Evolutionary conservation across 192 early-diverging fungal genomes (phyloP).

Genomic region (Thoreauomyces humboldtii): DNA sequence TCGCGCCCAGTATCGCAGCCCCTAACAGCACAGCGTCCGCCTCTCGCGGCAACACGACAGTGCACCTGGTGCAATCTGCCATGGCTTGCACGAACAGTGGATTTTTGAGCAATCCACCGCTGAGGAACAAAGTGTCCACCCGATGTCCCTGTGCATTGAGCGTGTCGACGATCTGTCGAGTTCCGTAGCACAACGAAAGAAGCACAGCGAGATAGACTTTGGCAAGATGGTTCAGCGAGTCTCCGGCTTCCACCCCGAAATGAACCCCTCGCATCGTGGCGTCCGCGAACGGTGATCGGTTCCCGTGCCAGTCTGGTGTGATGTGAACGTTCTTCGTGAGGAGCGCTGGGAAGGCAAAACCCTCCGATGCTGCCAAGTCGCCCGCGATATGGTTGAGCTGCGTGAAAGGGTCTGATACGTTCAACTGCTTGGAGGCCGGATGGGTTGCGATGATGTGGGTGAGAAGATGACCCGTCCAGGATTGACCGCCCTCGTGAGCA

Average conservation of each 20-base stretch:
- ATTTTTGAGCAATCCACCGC: constrained; percentile 67
- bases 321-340: constrained; percentile 51
- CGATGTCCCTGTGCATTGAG: constrained; percentile 47
- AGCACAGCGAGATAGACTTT: constrained; percentile 56
- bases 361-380: constrained; percentile 20
- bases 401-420: constrained; percentile 5
- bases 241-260: constrained; percentile 42
- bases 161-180: constrained; percentile 59
- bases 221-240: constrained; percentile 46
- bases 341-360: constrained; percentile 11
- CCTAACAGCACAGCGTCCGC: constrained; percentile 66
- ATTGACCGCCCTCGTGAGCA: constrained; percentile 71
- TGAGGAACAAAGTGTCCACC: constrained; percentile 58
- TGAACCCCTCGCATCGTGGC: constrained; percentile 57
- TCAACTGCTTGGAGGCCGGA: constrained; percentile 45
- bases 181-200: constrained; percentile 63
- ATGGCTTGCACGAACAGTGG: constrained; percentile 56
- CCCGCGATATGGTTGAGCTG: constrained; percentile 51
- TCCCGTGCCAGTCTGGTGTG: constrained; percentile 77
- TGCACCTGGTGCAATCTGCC: constrained; percentile 55
- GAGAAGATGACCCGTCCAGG: constrained; percentile 66
- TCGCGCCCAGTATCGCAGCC: constrained; percentile 64
- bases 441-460: constrained; percentile 60
- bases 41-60: constrained; percentile 53
- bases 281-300: constrained; percentile 69